Percentiles rank a stretch among this genome's conserved stretches.
These are phyloP conservation scores for Fomitopsis palustris DNA, from an alignment of 1,284 basidiomycete species.

Conservation along the genomic window DNA sequence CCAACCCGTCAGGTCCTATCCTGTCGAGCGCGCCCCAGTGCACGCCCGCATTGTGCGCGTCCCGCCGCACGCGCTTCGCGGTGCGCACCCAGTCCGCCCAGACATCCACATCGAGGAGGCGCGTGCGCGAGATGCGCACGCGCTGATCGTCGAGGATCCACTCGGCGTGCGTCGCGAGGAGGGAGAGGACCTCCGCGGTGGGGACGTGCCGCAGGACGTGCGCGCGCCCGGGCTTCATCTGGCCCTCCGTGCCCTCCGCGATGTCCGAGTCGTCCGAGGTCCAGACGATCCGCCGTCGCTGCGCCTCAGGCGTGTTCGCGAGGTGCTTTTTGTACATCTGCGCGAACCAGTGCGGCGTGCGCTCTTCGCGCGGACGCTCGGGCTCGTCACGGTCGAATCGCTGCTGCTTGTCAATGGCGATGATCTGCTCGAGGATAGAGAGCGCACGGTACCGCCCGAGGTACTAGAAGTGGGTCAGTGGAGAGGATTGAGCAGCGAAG, in stretches of 20 bases:
- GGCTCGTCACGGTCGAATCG: constrained; percentile 9
- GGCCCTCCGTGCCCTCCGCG: constrained; percentile 26
- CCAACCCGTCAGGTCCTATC: constrained; percentile 1
- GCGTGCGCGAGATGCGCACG: constrained; percentile 14
- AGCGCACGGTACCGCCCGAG: constrained; percentile 32
- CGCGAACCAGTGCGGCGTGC: constrained; percentile 50
- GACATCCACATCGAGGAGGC: constrained; percentile 35
- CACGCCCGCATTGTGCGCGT: constrained; percentile 21
- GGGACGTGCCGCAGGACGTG: constrained; percentile 37
- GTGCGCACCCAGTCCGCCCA: constrained; percentile 43
- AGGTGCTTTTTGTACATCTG: constrained; percentile 29
- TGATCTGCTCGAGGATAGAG: constrained; percentile 24
- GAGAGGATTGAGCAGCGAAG: background rate
- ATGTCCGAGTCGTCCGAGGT: constrained; percentile 32
- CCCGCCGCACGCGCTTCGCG: constrained; percentile 27
- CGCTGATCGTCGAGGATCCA: constrained; percentile 49
- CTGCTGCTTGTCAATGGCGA: constrained; percentile 25
- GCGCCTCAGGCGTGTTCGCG: constrained; percentile 25
- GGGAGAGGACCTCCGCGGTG: constrained; percentile 38
- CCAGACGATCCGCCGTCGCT: constrained; percentile 28
- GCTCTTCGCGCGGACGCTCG: constrained; percentile 27
- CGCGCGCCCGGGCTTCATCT: constrained; percentile 10
- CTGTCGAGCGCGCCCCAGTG: constrained; percentile 28
- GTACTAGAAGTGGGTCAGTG: constrained; percentile 26
- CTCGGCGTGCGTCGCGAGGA: constrained; percentile 45